Conservation (phyloP, 1,284 basidiomycete species). For the Athelia psychrophila region DNA sequence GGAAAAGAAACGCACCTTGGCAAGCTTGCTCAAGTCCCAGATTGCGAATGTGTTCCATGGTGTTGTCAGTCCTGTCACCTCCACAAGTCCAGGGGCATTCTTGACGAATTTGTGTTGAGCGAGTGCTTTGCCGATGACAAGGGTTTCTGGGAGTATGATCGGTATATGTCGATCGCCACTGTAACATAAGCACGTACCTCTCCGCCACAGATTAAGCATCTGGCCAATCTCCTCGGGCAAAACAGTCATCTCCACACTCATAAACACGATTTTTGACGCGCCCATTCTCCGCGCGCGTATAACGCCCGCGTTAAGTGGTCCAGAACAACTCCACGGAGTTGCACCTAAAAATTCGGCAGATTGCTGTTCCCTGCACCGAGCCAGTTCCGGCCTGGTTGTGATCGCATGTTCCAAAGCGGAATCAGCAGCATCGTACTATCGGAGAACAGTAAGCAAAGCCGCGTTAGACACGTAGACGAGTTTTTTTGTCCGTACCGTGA, state of each 20-base stretch:
- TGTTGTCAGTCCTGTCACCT: background rate
- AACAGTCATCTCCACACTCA: background rate
- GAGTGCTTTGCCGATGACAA: slow-evolving; percentile 1
- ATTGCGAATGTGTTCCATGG: slow-evolving; percentile 4
- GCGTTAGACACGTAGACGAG: too few relatives aligned
- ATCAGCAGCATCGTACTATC: slow-evolving; percentile 1
- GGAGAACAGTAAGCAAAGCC: too few relatives aligned
- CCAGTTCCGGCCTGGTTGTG: background rate
- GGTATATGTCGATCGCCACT: background rate
- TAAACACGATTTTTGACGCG: background rate
- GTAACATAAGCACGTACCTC: background rate
- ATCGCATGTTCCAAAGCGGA: background rate
- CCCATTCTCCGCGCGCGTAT: background rate
- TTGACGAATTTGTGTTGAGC: background rate
- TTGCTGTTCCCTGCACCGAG: background rate
- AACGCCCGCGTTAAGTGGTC: slow-evolving; percentile 1
- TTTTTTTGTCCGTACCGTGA: background rate
- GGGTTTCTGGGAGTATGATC: background rate
- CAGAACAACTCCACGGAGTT: background rate
- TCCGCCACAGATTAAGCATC: background rate
- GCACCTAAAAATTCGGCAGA: background rate
- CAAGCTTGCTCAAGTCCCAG: slow-evolving; percentile 1
- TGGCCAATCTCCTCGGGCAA: background rate
- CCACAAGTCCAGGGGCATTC: background rate
- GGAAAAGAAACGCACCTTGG: background rate